Conservation (phyloP, 2,329 filamentous ascomycete species). For the Pseudohalonectria lignicola region DNA sequence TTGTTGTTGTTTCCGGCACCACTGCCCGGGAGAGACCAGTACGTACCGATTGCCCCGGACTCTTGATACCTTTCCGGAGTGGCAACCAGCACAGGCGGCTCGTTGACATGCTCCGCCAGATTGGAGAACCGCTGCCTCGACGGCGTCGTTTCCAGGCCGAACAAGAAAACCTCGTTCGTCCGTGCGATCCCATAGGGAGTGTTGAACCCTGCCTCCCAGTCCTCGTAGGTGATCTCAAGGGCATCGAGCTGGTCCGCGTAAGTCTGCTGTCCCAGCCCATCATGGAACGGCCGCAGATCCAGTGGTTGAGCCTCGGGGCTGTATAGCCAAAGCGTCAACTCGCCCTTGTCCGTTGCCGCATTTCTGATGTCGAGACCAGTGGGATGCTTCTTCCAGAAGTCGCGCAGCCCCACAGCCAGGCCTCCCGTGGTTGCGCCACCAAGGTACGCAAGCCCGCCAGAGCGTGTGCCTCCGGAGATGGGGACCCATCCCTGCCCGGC, state of each 20-base stretch:
- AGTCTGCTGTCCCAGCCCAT: conserved; percentile 42
- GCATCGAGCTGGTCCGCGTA: conserved; percentile 49
- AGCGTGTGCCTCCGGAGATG: conserved; percentile 42
- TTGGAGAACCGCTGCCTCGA: conserved; percentile 21
- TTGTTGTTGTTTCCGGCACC: conserved; percentile 8
- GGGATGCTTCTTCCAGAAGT: conserved; percentile 55
- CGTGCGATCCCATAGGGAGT: conserved; percentile 46
- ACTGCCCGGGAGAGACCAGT: conserved; percentile 37
- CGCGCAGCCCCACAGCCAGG: conserved; percentile 43
- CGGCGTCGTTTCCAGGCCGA: conserved; percentile 41
- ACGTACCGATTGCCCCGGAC: conserved; percentile 41
- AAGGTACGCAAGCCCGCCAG: conserved; percentile 46
- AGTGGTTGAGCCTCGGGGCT: conserved; percentile 43
- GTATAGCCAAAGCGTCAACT: conserved; percentile 50
- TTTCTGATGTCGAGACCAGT: conserved; percentile 44
- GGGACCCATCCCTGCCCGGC: conserved; percentile 45
- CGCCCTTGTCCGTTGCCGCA: conserved; percentile 34
- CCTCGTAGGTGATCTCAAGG: conserved; percentile 52
- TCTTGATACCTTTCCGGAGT: conserved; percentile 34
- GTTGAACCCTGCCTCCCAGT: conserved; percentile 43
- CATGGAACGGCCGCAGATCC: conserved; percentile 46
- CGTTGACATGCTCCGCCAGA: conserved; percentile 30
- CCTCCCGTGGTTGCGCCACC: conserved; percentile 46
- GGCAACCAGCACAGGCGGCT: conserved; percentile 39
- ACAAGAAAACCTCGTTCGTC: conserved; percentile 45